A percentile compares a stretch with the other conserved stretches of the same genome.
These are phyloP conservation scores for Lycium barbarum DNA, from an alignment of 257 asterid genomes.

Conservation along the genomic window DNA sequence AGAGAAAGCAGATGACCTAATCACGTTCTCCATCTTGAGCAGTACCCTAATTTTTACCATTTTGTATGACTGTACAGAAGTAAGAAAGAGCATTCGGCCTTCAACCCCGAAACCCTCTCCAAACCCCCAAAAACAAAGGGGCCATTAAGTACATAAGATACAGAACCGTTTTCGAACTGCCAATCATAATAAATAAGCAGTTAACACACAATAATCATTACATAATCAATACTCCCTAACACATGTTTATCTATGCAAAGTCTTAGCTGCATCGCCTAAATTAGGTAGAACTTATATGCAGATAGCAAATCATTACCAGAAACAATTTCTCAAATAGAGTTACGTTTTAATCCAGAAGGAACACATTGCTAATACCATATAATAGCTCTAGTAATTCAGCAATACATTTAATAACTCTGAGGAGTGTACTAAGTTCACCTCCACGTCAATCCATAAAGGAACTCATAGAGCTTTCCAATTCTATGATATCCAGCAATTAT, in stretches of 20 bases:
- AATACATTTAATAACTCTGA: conserved; percentile 23
- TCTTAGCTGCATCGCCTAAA: not conserved
- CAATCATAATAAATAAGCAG: conserved; percentile 19
- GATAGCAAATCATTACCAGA: conserved; percentile 9
- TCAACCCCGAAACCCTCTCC: conserved; percentile 24
- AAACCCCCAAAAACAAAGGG: not conserved
- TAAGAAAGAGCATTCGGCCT: not conserved
- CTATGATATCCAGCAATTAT: not conserved
- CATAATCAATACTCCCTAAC: not conserved
- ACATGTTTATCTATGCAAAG: conserved; percentile 14
- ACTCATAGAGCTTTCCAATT: not conserved
- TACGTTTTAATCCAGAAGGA: not conserved
- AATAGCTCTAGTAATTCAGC: conserved; percentile 7
- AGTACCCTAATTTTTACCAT: conserved; percentile 1
- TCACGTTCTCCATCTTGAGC: conserved; percentile 15
- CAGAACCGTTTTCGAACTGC: not conserved
- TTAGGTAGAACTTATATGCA: not conserved
- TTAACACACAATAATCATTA: not conserved
- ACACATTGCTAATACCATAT: not conserved
- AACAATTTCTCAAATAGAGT: not conserved
- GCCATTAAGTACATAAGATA: not conserved
- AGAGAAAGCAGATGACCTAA: conserved; percentile 18
- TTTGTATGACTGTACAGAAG: conserved; percentile 4
- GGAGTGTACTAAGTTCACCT: not conserved
- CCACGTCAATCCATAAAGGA: not conserved